Conservation (phyloP, 139 green algal species). For the Coelastrella sp. region DNA sequence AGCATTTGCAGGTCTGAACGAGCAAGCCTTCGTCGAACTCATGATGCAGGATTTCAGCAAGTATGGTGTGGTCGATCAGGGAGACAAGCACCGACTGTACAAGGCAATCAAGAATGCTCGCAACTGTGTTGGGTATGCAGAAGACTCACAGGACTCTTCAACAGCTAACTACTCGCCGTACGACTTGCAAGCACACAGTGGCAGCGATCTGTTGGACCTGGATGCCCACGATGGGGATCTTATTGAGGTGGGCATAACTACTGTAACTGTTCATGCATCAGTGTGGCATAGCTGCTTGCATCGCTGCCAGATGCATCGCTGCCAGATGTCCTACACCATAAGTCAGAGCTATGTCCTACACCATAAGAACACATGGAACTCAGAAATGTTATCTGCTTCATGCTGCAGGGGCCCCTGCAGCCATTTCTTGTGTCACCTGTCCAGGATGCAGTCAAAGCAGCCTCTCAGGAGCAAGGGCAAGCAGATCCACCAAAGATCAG, state of each 20-base stretch:
- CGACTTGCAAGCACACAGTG: neutral
- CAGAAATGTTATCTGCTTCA: neutral
- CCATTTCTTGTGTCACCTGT: constrained; percentile 6
- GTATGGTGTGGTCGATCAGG: constrained; percentile 77
- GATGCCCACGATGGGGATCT: constrained; percentile 82
- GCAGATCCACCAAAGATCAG: constrained; percentile 80
- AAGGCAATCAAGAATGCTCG: constrained; percentile 71
- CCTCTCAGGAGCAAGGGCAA: neutral
- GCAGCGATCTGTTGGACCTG: constrained; percentile 77
- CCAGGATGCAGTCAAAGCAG: neutral
- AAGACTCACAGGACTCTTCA: constrained; percentile 12
- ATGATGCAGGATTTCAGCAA: constrained; percentile 78
- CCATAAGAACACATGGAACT: no score
- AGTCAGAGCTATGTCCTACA: no score
- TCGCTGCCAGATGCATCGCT: neutral
- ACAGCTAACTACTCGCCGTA: neutral
- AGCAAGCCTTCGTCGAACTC: constrained; percentile 59
- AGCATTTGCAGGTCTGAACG: constrained; percentile 53
- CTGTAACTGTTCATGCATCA: neutral
- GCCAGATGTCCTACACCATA: no score
- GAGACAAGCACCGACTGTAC: constrained; percentile 87
- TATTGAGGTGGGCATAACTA: constrained; percentile 52
- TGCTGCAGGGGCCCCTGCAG: neutral
- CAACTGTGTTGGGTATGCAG: neutral
- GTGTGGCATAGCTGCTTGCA: constrained; percentile 46